Conservation (phyloP, 2,329 filamentous ascomycete genomes). For the Claviceps arundinis region DNA sequence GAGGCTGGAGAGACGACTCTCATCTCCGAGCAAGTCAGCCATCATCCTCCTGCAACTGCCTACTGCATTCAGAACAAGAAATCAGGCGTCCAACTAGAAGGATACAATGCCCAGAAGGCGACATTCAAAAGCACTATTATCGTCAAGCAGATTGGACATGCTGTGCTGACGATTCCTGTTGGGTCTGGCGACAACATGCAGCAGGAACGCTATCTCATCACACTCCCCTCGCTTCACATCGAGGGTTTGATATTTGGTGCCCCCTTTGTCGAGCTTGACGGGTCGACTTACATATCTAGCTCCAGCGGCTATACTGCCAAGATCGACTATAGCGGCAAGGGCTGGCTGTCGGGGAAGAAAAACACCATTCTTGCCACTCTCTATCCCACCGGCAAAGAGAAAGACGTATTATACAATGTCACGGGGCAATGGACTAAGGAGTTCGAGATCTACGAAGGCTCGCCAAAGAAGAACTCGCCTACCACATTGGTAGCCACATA, state of each 20-base stretch:
- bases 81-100: slow-evolving; percentile 65
- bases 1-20: slow-evolving; percentile 69
- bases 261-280: slow-evolving; percentile 85
- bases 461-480: slow-evolving; percentile 34
- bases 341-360: slow-evolving; percentile 92
- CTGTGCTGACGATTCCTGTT: slow-evolving; percentile 59
- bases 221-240: slow-evolving; percentile 80
- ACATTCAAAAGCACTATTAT: slow-evolving; percentile 90
- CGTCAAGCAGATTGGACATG: slow-evolving; percentile 89
- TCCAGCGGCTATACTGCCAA: slow-evolving; percentile 77
- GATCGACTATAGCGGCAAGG: slow-evolving; percentile 86
- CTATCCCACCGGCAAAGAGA: slow-evolving; percentile 57
- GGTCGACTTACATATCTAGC: slow-evolving; percentile 71
- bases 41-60: slow-evolving; percentile 89
- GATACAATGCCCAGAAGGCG: slow-evolving; percentile 93
- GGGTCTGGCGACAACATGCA: slow-evolving; percentile 17
- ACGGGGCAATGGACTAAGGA: slow-evolving; percentile 83
- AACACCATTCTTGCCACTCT: slow-evolving; percentile 72
- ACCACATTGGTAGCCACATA: slow-evolving; percentile 43
- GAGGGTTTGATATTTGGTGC: slow-evolving; percentile 79
- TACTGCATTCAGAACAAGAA: slow-evolving; percentile 84
- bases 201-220: slow-evolving; percentile 73
- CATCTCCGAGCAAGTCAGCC: slow-evolving; percentile 86
- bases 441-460: slow-evolving; percentile 63
- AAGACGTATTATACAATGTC: slow-evolving; percentile 64